Evolutionary conservation across 306 rosid genomes (phyloP), one percentile per base, ranked within the genome.

Genomic region (Glycine soja): DNA sequence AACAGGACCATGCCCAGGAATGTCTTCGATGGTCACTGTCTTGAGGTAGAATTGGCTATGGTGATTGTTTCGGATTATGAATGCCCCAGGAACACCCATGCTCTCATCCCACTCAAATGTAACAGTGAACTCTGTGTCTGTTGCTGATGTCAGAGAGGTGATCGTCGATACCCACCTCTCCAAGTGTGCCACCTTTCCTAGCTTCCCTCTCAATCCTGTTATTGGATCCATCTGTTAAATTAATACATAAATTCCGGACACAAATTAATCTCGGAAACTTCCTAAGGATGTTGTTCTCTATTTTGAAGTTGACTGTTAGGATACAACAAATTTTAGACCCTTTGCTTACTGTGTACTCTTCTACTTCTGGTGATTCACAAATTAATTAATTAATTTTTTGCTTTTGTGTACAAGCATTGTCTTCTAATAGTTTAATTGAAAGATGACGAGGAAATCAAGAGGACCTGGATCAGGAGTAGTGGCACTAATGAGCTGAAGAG

Each of bases 1-100:
- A 0, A 89, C 77, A 42, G 69, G 81, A 51, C 88, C 97, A 48
- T 89, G 90, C 1, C 89, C 92, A 2, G 93, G 94, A 78, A 95
- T 81, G 56, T 85, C 93, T 15, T 93, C 87, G 24, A 95, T 64
- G 62, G 90, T 91, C 2, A 95, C 38, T 6, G 89, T 86, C 83
- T 86, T 93, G 47, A 93, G 97, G 81, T 80, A 95, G 74, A 95
- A 90, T 70, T 93, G 94, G 40, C 88, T 91, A 10, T 88, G 89
- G 85, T 93, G 98, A 80, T 95, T 77, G 48, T 93, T 95, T 70
- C 61, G 76, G 0, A 95, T 73, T 30, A 90, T 43, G 72, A 95
- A 79, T 0, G 97, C 99, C 5, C 90, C 99, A 1, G 99, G 99
- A 62, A 86, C 75, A 30, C 98, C 99, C 87, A 86, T 85, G 19